Percentiles rank a stretch among this genome's conserved stretches.
These are phyloP conservation scores for Corymbia citriodora DNA, from an alignment of 441 rosid genomes.

Conservation along the genomic window DNA sequence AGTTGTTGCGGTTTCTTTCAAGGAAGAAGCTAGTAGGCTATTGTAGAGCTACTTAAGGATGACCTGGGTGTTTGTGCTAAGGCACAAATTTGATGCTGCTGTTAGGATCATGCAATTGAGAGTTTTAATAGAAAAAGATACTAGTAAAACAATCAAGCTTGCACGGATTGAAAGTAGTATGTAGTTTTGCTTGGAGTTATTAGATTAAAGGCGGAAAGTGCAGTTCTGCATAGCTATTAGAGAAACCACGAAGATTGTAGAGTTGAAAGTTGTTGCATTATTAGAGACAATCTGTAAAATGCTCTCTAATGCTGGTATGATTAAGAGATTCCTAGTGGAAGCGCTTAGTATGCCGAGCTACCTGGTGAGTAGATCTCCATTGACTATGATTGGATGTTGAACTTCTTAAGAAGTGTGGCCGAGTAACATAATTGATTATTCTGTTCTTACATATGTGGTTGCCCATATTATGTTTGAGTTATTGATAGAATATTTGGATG, in stretches of 20 bases:
- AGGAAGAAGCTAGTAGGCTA: no score
- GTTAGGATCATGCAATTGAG: background rate
- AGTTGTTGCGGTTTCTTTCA: no score
- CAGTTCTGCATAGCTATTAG: no score
- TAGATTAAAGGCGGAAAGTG: no score
- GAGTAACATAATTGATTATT: background rate
- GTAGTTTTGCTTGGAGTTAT: background rate
- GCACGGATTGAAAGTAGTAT: background rate
- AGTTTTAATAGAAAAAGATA: background rate
- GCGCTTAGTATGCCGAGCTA: background rate
- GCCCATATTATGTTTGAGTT: background rate
- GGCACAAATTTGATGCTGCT: background rate
- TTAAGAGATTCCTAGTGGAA: background rate
- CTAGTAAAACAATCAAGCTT: background rate
- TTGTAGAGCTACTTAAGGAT: no score
- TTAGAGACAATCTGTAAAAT: background rate
- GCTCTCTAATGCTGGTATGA: background rate
- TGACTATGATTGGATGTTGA: background rate
- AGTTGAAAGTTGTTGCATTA: no score
- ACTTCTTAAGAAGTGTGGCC: background rate
- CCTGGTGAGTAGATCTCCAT: background rate
- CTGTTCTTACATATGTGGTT: background rate
- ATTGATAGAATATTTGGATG: background rate
- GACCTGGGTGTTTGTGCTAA: no score
- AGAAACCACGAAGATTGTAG: no score